phyloP scores from a whole-genome alignment of 1,284 basidiomycete genomes.

The Phenoliferia sp. region DNA sequence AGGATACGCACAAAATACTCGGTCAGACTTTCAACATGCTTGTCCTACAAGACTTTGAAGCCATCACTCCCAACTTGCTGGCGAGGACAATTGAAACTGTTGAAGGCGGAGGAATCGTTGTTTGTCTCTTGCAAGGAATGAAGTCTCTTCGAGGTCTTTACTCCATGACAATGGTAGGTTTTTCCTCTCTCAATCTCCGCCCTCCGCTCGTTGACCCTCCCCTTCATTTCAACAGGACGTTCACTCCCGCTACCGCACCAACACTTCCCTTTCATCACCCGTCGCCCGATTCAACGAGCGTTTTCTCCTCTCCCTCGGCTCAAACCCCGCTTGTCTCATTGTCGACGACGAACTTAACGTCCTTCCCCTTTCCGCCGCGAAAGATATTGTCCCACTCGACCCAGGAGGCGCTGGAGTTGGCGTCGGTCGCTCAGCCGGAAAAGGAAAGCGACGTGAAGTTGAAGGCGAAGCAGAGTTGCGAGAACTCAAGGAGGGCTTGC shows the following conservation, averaged over 20 bases:
- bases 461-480: conserved; percentile 58
- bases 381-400: conserved; percentile 75
- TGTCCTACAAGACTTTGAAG: conserved; percentile 96
- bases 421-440: conserved; percentile 43
- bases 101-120: conserved; percentile 90
- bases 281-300: conserved; percentile 97
- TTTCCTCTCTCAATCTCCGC: background rate
- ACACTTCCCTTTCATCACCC: conserved; percentile 75
- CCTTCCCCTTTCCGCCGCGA: conserved; percentile 90
- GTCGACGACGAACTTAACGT: conserved; percentile 98
- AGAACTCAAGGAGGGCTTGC: conserved; percentile 72
- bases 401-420: conserved; percentile 44
- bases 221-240: conserved; percentile 63
- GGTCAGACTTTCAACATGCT: conserved; percentile 99
- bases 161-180: conserved; percentile 88
- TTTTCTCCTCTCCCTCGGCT: conserved; percentile 89
- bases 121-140: conserved; percentile 93
- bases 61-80: conserved; percentile 93
- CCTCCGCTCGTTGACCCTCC: background rate
- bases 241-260: conserved; percentile 85
- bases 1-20: conserved; percentile 91
- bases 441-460: conserved; percentile 52
- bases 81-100: conserved; percentile 98
- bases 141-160: conserved; percentile 88
- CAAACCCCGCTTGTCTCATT: conserved; percentile 84